Conservation (phyloP, 768 basidiomycete genomes). For the Pisolithus sp. region DNA sequence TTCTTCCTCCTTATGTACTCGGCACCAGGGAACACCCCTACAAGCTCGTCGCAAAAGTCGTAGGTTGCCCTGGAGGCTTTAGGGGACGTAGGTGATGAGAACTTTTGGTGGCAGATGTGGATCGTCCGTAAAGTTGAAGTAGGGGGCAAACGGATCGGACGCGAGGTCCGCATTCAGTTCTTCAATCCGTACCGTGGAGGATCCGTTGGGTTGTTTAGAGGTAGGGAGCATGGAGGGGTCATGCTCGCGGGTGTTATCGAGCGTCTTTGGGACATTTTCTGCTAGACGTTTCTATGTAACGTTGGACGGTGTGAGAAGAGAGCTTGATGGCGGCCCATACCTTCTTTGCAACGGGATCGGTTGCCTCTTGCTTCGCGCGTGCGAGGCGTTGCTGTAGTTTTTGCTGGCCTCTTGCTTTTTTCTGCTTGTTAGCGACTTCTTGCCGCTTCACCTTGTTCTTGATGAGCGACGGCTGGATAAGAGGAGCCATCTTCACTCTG, state of each 20-base stretch:
- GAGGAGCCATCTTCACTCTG: constrained; percentile 42
- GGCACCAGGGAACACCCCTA: constrained; percentile 85
- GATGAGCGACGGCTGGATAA: constrained; percentile 61
- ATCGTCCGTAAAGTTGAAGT: constrained; percentile 63
- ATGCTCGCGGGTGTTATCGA: constrained; percentile 89
- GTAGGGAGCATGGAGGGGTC: constrained; percentile 44
- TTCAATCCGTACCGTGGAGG: constrained; percentile 37
- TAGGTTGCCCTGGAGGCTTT: constrained; percentile 87
- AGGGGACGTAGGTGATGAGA: constrained; percentile 83
- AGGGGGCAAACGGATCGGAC: constrained; percentile 71
- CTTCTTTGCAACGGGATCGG: constrained; percentile 72
- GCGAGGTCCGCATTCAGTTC: constrained; percentile 66
- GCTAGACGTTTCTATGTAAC: constrained; percentile 29
- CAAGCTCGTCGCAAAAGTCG: constrained; percentile 88
- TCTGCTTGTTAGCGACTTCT: constrained; percentile 63
- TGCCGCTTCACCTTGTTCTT: constrained; percentile 88
- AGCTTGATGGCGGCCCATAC: constrained; percentile 35
- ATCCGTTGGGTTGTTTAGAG: constrained; percentile 20
- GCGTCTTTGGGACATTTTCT: constrained; percentile 83
- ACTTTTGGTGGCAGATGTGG: constrained; percentile 77
- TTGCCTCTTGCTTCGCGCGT: constrained; percentile 67
- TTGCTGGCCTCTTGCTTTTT: constrained; percentile 73
- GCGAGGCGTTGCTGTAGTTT: constrained; percentile 80
- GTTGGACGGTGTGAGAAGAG: neutral
- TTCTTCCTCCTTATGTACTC: constrained; percentile 84